Percentiles rank a stretch among this genome's conserved stretches.
These are phyloP conservation scores for Suillus subalutaceus DNA, from an alignment of 768 basidiomycete genomes.

Conservation along the genomic window DNA sequence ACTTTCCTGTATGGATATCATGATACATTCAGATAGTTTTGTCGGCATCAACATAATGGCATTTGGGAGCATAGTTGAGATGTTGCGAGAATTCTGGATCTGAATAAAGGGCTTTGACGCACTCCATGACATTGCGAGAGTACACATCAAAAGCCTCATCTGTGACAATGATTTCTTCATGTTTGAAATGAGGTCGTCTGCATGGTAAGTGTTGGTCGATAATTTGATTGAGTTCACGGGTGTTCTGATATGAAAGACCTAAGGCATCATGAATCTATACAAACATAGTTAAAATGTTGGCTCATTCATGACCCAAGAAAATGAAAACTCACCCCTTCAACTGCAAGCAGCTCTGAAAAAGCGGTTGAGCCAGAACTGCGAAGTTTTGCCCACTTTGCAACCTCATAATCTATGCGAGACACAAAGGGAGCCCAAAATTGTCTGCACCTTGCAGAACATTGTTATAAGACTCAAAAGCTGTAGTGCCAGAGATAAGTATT, in stretches of 20 bases:
- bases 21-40: constrained; percentile 33
- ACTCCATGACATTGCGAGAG: constrained; percentile 37
- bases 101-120: constrained; percentile 37
- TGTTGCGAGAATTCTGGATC: constrained; percentile 36
- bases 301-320: not conserved
- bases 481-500: not conserved
- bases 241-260: constrained; percentile 36
- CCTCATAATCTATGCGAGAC: constrained; percentile 40
- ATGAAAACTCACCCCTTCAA: constrained; percentile 38
- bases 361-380: constrained; percentile 39
- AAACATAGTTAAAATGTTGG: not conserved
- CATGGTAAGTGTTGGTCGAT: constrained; percentile 31
- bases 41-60: constrained; percentile 37
- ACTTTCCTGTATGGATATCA: constrained; percentile 51
- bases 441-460: not conserved
- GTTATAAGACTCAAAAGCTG: not conserved
- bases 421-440: constrained; percentile 34
- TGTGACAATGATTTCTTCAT: constrained; percentile 24
- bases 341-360: constrained; percentile 39
- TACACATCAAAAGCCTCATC: constrained; percentile 38
- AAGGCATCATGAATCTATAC: constrained; percentile 27
- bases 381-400: constrained; percentile 44
- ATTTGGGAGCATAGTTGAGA: constrained; percentile 38
- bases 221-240: constrained; percentile 36
- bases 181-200: constrained; percentile 31